These are phyloP conservation scores for Boletus coccyginus DNA, from an alignment of 768 basidiomycete genomes.

Conservation along the genomic window DNA sequence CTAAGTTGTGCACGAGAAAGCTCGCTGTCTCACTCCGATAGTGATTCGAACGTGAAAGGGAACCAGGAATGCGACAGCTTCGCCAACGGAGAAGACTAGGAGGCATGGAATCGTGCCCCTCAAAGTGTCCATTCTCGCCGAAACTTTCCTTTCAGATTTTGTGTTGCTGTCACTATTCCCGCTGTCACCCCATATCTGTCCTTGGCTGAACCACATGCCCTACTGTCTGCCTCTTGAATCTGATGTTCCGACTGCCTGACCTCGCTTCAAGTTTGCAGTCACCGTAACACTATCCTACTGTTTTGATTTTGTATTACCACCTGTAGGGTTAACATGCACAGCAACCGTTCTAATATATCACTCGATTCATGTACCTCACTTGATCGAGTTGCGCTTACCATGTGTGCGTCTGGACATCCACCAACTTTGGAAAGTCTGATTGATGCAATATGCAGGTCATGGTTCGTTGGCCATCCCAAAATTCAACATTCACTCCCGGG, in stretches of 20 bases:
- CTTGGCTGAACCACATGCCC: conserved; percentile 17
- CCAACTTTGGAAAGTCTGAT: no score
- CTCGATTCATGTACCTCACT: neutral
- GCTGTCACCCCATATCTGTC: conserved; percentile 21
- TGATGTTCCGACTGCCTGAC: conserved; percentile 17
- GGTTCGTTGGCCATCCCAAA: no score
- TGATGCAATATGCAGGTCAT: no score
- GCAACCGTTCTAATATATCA: conserved; percentile 22
- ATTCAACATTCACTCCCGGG: no score
- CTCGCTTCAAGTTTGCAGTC: conserved; percentile 8
- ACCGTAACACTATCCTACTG: conserved; percentile 21
- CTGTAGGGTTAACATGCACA: conserved; percentile 23
- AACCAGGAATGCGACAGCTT: conserved; percentile 9
- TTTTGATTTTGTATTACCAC: conserved; percentile 30
- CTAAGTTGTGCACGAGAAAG: conserved; percentile 55
- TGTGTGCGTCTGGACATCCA: no score
- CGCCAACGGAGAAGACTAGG: conserved; percentile 11
- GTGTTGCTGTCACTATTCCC: conserved; percentile 20
- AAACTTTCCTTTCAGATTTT: neutral
- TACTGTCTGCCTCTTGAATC: conserved; percentile 2
- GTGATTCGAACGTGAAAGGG: conserved; percentile 12
- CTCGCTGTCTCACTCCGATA: conserved; percentile 33
- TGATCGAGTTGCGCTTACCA: conserved; percentile 8
- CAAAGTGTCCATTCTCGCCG: conserved; percentile 1
- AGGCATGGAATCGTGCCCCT: conserved; percentile 11